Evolutionary conservation across 2,329 filamentous ascomycete species (phyloP), one percentile per base, ranked within the genome.

Genomic region (Paecilomyces niveus): DNA sequence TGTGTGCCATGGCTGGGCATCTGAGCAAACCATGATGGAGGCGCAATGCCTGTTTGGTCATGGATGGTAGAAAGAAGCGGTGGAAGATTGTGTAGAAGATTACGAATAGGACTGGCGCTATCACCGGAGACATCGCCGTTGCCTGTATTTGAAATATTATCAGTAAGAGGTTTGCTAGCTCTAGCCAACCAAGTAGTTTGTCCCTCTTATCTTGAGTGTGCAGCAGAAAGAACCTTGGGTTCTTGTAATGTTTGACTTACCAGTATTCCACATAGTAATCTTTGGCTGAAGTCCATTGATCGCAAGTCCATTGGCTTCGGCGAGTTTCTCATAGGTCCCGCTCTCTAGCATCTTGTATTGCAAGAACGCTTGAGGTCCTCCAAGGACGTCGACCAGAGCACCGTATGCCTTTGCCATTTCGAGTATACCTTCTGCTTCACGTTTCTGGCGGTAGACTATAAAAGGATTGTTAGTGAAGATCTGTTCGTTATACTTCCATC

Each of bases 181-280:
- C 39, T 29, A 29, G 7, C 7, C 26, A 6, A 29, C 7, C 7
- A 29, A 29, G 7, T 29, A 7, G 15, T 9, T 18, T 9, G 32
- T 18, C n/a, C 18, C 18, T 18, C n/a, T 6, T 18, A 9, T 18
- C n/a, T 5, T 3, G 3, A 45, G 15, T 7, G 15, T n/a, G 39
- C 4, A 15, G n/a, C n/a, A 39, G 15, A 39, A n/a, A 13, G 13
- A 13, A 22, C 22, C 22, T 39, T 15, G 6, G n/a, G 35, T 39
- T 53, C 22, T 10, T 26, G 39, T 29, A 5, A 13, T 51, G 39
- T 61, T 53, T 52, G 24, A 56, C 61, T 61, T 65, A 51, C 89
- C 89, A 8, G 90, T 95, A 71, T 90, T 94, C 91, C 90, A 96
- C 26, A 93, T 86, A 62, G 87, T 92, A 77, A 95, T 94, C 86